A percentile compares a stretch with the other conserved stretches of the same genome.
These are phyloP conservation scores for Claviceps africana DNA, from an alignment of 2,329 filamentous ascomycete genomes.

Conservation along the genomic window DNA sequence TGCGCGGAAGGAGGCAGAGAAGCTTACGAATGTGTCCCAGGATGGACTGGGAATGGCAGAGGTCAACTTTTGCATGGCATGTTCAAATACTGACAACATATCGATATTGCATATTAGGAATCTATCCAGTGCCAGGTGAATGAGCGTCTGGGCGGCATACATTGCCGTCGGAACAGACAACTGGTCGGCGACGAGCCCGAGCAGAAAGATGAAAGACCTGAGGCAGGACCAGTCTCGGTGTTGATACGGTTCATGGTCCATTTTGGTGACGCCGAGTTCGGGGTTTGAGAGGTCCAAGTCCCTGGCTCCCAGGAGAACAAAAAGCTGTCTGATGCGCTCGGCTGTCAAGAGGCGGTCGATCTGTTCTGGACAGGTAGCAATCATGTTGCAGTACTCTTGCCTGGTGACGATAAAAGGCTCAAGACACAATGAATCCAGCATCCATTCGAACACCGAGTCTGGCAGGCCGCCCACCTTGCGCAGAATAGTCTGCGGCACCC, in stretches of 20 bases:
- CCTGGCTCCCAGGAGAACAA: conserved; percentile 42
- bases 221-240: conserved; percentile 34
- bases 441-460: conserved; percentile 53
- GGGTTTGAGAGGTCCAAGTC: conserved; percentile 24
- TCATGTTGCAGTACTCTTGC: conserved; percentile 45
- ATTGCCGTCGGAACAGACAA: conserved; percentile 21
- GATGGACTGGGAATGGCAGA: conserved; percentile 22
- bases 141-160: conserved; percentile 31
- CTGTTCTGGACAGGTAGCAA: conserved; percentile 30
- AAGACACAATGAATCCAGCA: conserved; percentile 43
- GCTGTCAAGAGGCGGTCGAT: conserved; percentile 30
- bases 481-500: conserved; percentile 41
- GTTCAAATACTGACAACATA: conserved; percentile 25
- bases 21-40: conserved; percentile 32
- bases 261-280: conserved; percentile 11
- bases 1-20: neutral
- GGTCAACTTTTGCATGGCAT: conserved; percentile 29
- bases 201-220: conserved; percentile 27
- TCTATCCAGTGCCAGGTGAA: conserved; percentile 42
- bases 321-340: conserved; percentile 35
- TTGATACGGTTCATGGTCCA: conserved; percentile 15
- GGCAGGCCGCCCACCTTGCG: conserved; percentile 29
- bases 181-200: conserved; percentile 23
- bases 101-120: conserved; percentile 30
- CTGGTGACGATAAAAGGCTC: conserved; percentile 43